Percentiles rank a stretch among this genome's conserved stretches.
phyloP scores from a whole-genome alignment of 1,284 basidiomycete genomes.

The Apiotrichum gracile region DNA sequence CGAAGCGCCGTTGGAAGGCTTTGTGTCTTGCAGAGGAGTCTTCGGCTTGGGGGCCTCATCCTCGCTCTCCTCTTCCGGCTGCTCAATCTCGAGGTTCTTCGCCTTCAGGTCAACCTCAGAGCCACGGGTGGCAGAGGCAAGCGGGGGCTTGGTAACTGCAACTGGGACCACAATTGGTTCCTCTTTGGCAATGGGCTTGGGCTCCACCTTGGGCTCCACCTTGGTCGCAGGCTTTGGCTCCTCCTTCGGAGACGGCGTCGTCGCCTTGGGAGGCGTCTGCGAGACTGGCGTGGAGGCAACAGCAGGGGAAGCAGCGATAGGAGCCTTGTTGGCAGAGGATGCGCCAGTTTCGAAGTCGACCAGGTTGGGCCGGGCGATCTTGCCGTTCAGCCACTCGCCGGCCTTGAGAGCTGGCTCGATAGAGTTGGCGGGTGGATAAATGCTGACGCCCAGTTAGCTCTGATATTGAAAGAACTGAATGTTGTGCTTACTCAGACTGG shows the following conservation, averaged over 20 bases:
- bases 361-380: conserved; percentile 63
- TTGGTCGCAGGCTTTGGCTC: conserved; percentile 17
- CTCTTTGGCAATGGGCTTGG: conserved; percentile 3
- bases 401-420: conserved; percentile 72
- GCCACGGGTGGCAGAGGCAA: conserved; percentile 5
- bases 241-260: conserved; percentile 2
- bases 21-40: neutral
- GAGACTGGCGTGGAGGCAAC: neutral
- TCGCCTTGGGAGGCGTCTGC: conserved; percentile 12
- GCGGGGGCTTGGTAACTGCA: conserved; percentile 2
- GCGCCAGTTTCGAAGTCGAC: conserved; percentile 51
- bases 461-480: neutral
- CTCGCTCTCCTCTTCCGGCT: conserved; percentile 34
- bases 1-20: neutral
- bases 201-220: conserved; percentile 5
- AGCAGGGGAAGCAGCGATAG: conserved; percentile 21
- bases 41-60: conserved; percentile 4
- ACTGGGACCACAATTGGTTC: neutral
- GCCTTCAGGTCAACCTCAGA: conserved; percentile 22
- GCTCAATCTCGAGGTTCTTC: conserved; percentile 38
- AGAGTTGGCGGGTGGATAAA: conserved; percentile 86
- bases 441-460: conserved; percentile 53
- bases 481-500: conserved; percentile 40
- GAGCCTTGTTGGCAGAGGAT: conserved; percentile 42
- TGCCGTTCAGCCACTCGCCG: conserved; percentile 79